These are phyloP conservation scores for Plasmodium vivax DNA, from an alignment of 169 alveolate genomes.

Conservation along the genomic window DNA sequence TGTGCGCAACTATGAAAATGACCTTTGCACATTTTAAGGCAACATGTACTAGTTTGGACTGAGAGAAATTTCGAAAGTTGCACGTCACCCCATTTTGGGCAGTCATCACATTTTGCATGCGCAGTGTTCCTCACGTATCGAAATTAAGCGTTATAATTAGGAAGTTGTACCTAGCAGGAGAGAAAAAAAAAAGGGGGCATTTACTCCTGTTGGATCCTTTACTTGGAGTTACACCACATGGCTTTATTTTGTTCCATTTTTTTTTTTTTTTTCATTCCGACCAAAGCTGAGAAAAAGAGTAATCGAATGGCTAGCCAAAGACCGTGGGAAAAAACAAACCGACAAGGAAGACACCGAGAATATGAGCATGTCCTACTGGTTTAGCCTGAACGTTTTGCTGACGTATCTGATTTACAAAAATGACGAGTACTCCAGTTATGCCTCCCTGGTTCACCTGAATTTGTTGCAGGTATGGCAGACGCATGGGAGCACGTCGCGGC, in stretches of 20 bases:
- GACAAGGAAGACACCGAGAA: conserved; percentile 17
- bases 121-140: background rate
- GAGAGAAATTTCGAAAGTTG: background rate
- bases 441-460: conserved; percentile 48
- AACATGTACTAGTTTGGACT: background rate
- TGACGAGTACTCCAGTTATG: conserved; percentile 66
- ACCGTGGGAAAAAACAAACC: background rate
- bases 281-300: conserved; percentile 50
- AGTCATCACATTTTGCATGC: background rate
- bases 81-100: background rate
- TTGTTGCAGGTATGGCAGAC: conserved; percentile 18
- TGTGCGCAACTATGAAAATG: background rate
- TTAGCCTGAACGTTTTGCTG: conserved; percentile 59
- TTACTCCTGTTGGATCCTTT: background rate
- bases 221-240: background rate
- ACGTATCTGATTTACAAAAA: conserved; percentile 62
- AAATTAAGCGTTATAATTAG: background rate
- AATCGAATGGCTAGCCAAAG: conserved; percentile 56
- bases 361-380: conserved; percentile 46
- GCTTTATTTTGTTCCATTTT: background rate
- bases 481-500: background rate
- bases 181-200: background rate
- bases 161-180: background rate
- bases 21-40: background rate
- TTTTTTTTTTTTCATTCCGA: background rate